phyloP scores from a whole-genome alignment of 345 rosid species.

The Microcos paniculata region DNA sequence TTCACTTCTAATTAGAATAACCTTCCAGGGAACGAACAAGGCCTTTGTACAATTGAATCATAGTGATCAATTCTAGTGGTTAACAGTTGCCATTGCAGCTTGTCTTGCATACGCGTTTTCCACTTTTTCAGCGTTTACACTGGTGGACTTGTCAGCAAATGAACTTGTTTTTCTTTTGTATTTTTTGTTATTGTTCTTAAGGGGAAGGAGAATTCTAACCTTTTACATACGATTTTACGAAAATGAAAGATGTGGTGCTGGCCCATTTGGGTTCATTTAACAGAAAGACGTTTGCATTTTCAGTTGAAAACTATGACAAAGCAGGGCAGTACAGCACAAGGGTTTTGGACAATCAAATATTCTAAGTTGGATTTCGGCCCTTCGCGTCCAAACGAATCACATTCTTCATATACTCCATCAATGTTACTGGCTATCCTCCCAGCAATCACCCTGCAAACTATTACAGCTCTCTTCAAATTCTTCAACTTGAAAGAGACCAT shows the following conservation, averaged over 20 bases:
- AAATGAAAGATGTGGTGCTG: not conserved
- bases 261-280: not conserved
- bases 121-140: not conserved
- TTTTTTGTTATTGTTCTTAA: not conserved
- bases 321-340: constrained; percentile 46
- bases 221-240: not conserved
- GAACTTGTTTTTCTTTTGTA: not conserved
- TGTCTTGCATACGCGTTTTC: not conserved
- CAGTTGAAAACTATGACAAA: constrained; percentile 44
- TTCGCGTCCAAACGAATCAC: constrained; percentile 14
- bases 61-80: not conserved
- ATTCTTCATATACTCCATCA: constrained; percentile 20
- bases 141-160: not conserved
- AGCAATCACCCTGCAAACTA: constrained; percentile 44
- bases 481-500: constrained; percentile 15
- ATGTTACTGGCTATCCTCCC: constrained; percentile 17
- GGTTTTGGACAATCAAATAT: constrained; percentile 31
- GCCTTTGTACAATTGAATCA: not conserved
- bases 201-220: too few relatives aligned
- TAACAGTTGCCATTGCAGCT: not conserved
- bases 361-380: constrained; percentile 11
- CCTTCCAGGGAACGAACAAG: not conserved
- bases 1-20: not conserved
- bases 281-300: constrained; percentile 13
- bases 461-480: constrained; percentile 37